Evolutionary conservation across 805 yeast genomes (phyloP), one percentile per base, ranked within the genome.

Genomic region (Lachancea fermentati): DNA sequence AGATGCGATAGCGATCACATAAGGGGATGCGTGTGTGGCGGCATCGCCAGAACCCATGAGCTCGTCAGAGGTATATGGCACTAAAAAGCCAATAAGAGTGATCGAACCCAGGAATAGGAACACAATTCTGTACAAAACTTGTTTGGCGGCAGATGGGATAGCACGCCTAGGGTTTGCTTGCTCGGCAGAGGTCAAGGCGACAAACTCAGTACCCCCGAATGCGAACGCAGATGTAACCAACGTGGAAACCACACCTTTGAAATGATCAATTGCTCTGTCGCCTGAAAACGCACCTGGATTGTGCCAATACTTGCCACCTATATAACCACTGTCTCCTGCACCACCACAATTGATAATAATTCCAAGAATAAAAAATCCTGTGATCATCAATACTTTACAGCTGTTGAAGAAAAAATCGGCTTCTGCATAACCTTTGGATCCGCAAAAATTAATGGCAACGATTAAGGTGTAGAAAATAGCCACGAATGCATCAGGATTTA

Each of bases 321-420:
- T 65, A 44, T 71, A 71, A 5, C 76, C 77, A 15, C 53, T 52
- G 19, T 58, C 55, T 19, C 70, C 66, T 22, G 66, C 62, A 24
- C 72, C 62, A 45, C 72, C 73, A 43, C 69, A 60, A 32, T 62
- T 66, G 37, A 68, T 49, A 39, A 73, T 60, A 30, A 75, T 59
- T 22, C 77, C 76, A 46, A 76, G 62, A 39, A 79, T 69, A 54
- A 74, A 71, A 54, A 75, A 78, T 4, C 81, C 83, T n/a, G 66
- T 46, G 42, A 79, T 69, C 59, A 81, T 78, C 30, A 79, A 60
- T 18, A 82, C 74, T 58, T 84, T 85, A 51, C 82, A 69, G 43
- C 74, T 47, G 40, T 85, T 80, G 54, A 83, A 79, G 56, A 76
- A 70, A 44, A 84, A 73, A 54, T 78, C 84, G 19, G 78, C 76